Conservation (phyloP, 495 filamentous ascomycete species). For the Talaromyces stipitatus region DNA sequence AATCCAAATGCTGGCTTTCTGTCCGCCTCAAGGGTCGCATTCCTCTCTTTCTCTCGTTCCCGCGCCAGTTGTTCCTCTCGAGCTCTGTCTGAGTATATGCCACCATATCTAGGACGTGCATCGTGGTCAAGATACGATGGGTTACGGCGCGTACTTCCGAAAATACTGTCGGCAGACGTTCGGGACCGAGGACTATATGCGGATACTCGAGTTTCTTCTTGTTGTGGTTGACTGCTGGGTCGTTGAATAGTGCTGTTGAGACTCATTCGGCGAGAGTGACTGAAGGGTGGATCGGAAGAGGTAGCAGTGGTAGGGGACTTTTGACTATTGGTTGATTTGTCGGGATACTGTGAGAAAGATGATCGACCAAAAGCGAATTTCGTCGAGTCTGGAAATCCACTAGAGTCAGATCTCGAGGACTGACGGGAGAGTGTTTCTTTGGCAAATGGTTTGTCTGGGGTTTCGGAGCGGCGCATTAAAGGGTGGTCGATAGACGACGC, state of each 20-base stretch:
- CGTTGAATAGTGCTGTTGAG: slow-evolving; percentile 32
- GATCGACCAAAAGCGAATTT: slow-evolving; percentile 27
- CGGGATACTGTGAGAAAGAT: slow-evolving; percentile 27
- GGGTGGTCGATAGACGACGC: slow-evolving; percentile 48
- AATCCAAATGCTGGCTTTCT: slow-evolving; percentile 17
- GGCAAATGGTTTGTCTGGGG: slow-evolving; percentile 54
- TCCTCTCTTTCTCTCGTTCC: slow-evolving; percentile 25
- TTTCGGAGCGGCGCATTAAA: slow-evolving; percentile 60
- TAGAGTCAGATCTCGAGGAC: slow-evolving; percentile 35
- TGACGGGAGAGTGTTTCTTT: slow-evolving; percentile 26
- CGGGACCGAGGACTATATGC: slow-evolving; percentile 35
- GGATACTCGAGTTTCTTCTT: slow-evolving; percentile 27
- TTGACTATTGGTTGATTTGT: slow-evolving; percentile 28
- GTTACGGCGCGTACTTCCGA: slow-evolving; percentile 15
- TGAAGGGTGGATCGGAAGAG: slow-evolving; percentile 26
- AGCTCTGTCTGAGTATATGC: slow-evolving; percentile 36
- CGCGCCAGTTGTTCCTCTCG: slow-evolving; percentile 33
- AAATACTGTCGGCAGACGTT: slow-evolving; percentile 19
- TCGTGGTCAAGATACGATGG: slow-evolving; percentile 25
- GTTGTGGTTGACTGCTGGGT: slow-evolving; percentile 37
- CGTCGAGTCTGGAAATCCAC: slow-evolving; percentile 27
- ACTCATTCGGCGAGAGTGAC: slow-evolving; percentile 32
- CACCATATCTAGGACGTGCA: slow-evolving; percentile 21
- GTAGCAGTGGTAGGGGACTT: slow-evolving; percentile 30
- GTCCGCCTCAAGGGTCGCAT: slow-evolving; percentile 23